A percentile compares a stretch with the other conserved stretches of the same genome.
Evolutionary conservation across 495 filamentous ascomycete genomes (phyloP).

Genomic region (Aspergillus incahuasiensis): DNA sequence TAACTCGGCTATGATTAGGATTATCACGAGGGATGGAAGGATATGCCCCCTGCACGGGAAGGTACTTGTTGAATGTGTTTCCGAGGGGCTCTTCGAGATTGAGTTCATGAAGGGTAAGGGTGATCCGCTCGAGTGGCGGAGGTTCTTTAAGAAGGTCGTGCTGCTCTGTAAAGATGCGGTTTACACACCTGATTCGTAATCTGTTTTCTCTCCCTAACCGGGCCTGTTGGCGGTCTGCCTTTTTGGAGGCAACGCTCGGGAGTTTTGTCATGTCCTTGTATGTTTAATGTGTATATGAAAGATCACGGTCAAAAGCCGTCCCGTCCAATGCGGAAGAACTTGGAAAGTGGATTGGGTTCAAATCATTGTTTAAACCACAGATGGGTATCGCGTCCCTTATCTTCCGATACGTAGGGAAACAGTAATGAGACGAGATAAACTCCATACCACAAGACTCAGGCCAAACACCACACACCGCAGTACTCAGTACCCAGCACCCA

Average conservation of each 20-base stretch:
- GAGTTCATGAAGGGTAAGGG: conserved; percentile 92
- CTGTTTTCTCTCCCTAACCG: not conserved
- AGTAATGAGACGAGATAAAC: not conserved
- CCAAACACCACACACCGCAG: not conserved
- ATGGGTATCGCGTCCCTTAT: not conserved
- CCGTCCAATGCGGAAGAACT: not conserved
- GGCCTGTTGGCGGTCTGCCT: not conserved
- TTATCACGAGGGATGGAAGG: conserved; percentile 74
- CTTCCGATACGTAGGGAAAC: not conserved
- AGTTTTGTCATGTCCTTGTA: conserved; percentile 4
- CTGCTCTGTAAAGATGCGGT: conserved; percentile 80
- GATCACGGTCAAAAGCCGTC: not conserved
- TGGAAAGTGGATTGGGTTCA: not conserved
- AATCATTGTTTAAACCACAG: not conserved
- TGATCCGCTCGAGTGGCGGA: conserved; percentile 93
- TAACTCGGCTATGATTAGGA: conserved; percentile 56
- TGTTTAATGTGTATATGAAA: not conserved
- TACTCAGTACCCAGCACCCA: not conserved
- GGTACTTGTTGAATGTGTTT: conserved; percentile 70
- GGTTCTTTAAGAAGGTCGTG: conserved; percentile 92
- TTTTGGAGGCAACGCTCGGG: not conserved
- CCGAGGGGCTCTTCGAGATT: conserved; percentile 67
- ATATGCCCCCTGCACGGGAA: conserved; percentile 79
- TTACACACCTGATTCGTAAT: conserved; percentile 39
- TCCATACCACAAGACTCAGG: not conserved